Evolutionary conservation across 352 stramenopile species (phyloP).

Genomic region (Phytophthora syringae): DNA sequence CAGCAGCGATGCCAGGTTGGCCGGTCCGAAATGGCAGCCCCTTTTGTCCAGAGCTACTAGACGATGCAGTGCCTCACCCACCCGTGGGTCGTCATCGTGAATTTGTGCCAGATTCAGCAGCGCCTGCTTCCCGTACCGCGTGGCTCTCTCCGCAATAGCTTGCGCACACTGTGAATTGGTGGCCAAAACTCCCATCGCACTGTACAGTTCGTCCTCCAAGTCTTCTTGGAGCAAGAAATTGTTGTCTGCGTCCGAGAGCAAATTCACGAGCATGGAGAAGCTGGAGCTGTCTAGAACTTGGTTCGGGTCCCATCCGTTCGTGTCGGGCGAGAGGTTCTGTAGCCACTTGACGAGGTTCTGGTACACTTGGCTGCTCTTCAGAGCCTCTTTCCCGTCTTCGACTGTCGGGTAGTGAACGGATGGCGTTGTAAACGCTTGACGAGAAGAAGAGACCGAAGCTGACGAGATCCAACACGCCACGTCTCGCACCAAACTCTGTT

Average conservation of each 20-base stretch:
- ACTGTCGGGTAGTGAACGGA: constrained; percentile 11
- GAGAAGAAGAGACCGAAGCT: constrained; percentile 60
- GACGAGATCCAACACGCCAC: constrained; percentile 74
- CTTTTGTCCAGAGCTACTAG: constrained; percentile 54
- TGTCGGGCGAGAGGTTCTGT: constrained; percentile 42
- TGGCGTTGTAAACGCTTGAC: constrained; percentile 58
- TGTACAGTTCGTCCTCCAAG: constrained; percentile 57
- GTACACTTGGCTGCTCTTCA: constrained; percentile 41
- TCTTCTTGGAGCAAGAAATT: constrained; percentile 44
- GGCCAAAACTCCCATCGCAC: constrained; percentile 53
- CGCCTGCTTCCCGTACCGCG: constrained; percentile 73
- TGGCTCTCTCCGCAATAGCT: constrained; percentile 65
- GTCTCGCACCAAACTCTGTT: constrained; percentile 74
- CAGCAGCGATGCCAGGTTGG: constrained; percentile 72
- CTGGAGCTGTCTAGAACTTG: constrained; percentile 61
- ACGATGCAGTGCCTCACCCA: constrained; percentile 58
- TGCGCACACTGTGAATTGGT: constrained; percentile 60
- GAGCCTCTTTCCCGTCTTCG: constrained; percentile 17
- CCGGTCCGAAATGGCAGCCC: constrained; percentile 59
- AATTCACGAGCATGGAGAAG: constrained; percentile 70
- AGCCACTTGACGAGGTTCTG: constrained; percentile 56
- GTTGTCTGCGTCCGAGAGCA: constrained; percentile 44
- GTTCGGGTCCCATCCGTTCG: constrained; percentile 46
- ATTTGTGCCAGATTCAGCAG: constrained; percentile 60
- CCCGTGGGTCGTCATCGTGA: constrained; percentile 62